These are phyloP conservation scores for Scutellaria baicalensis DNA, from an alignment of 257 asterid species.

Conservation along the genomic window DNA sequence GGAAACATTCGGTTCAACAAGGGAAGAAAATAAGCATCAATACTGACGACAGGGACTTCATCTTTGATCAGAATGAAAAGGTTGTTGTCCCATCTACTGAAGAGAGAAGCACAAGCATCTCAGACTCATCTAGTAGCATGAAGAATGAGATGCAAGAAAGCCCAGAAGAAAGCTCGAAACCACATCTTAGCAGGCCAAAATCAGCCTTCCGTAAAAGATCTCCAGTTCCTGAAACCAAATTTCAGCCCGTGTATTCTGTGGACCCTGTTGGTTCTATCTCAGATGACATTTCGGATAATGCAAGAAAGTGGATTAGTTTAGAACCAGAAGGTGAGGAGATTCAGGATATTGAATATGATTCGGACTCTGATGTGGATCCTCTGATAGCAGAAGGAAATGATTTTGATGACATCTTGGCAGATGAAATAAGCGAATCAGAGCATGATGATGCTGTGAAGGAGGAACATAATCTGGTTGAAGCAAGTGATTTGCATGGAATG, in stretches of 20 bases:
- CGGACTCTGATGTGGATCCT: slow-evolving; percentile 31
- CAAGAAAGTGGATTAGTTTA: slow-evolving; percentile 8
- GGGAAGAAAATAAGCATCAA: slow-evolving; percentile 43
- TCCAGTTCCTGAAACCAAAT: slow-evolving; percentile 57
- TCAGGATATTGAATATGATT: slow-evolving; percentile 29
- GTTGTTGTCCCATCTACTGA: slow-evolving; percentile 24
- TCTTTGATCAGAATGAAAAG: slow-evolving; percentile 45
- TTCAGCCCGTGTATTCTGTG: slow-evolving; percentile 39
- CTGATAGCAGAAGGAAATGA: slow-evolving; percentile 25
- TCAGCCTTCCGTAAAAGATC: slow-evolving; percentile 74
- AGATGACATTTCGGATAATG: slow-evolving; percentile 3
- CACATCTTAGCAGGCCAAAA: slow-evolving; percentile 53
- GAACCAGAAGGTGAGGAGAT: slow-evolving; percentile 23
- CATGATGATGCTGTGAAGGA: slow-evolving; percentile 22
- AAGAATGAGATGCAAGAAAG: slow-evolving; percentile 24
- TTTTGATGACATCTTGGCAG: slow-evolving; percentile 33
- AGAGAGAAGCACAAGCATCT: slow-evolving; percentile 20
- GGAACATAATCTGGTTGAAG: slow-evolving; percentile 6
- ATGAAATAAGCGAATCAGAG: slow-evolving; percentile 30
- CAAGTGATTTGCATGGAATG: slow-evolving; percentile 30
- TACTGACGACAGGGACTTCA: slow-evolving; percentile 41
- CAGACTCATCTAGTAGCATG: slow-evolving; percentile 17
- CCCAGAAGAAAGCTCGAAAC: slow-evolving; percentile 30
- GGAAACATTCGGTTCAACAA: slow-evolving; percentile 85
- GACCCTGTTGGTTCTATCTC: slow-evolving; percentile 23